Evolutionary conservation across 2,329 filamentous ascomycete genomes (phyloP), one percentile per base, ranked within the genome.

Genomic region (Verticillium longisporum): DNA sequence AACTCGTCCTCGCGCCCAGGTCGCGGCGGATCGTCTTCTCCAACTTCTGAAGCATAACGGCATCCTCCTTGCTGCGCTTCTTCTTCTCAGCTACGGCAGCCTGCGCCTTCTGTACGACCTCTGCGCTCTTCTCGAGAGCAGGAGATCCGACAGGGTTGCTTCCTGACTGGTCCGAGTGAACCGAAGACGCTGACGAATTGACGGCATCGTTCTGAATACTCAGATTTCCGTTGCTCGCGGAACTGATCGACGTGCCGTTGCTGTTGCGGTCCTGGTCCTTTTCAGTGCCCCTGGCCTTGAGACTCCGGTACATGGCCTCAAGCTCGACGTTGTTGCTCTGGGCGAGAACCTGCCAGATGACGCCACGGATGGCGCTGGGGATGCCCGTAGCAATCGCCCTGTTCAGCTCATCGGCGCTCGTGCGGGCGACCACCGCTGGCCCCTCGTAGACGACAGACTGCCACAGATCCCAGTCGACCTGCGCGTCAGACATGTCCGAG

Each of bases 391-490:
- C 91, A 68, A 99, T 97, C 26, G 95, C 93, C 66, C 84, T 86
- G 71, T 94, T 97, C 61, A 99, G 79, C 72, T 97, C 93, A 68
- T 96, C 91, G 0, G 94, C 83, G 70, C 92, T 97, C 4, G 92
- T 92, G 62, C 91, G 87, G 11, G 91, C 90, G 57, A 98, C 90
- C 10, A 92, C 94, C 33, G 91, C 87, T 15, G 93, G 92, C 0
- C 95, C 95, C 77, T 97, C 91, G 67, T 97, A 96, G 37, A 99
- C 95, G 4, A 99, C 89, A 31, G 90, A 87, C 72, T 99, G 94
- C 95, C 95, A 99, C 45, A 99, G 78, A 74, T 99, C 95, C 95
- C 95, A 99, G 71, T 99, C 92, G n/a, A 99, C 95, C 31, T 91
- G 88, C 15, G 81, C 80, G 69, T 93, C 90, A 14, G 78, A 76